Evolutionary conservation across 176 grass and related monocot species (phyloP).

Genomic region (Carex littledalei): DNA sequence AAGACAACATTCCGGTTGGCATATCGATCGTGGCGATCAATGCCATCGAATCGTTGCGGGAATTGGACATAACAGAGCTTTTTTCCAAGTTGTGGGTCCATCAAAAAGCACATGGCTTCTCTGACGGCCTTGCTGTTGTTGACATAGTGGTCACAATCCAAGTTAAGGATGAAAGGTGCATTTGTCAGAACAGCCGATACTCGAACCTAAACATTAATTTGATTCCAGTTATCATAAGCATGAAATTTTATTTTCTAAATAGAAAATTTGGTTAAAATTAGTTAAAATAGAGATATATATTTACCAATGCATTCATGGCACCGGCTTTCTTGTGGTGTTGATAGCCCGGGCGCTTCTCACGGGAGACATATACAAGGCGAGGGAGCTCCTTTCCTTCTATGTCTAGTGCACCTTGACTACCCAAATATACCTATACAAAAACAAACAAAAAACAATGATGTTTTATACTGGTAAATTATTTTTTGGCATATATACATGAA

Average conservation of each 20-base stretch:
- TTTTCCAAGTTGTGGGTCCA: slow-evolving; percentile 93
- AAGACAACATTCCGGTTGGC: slow-evolving; percentile 93
- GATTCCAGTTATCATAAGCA: not conserved
- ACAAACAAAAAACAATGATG: not conserved
- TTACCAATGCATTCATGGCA: slow-evolving; percentile 78
- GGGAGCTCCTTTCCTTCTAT: slow-evolving; percentile 77
- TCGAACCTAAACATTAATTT: slow-evolving; percentile 29
- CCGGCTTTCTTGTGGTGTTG: slow-evolving; percentile 98
- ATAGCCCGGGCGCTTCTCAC: slow-evolving; percentile 74
- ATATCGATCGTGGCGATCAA: slow-evolving; percentile 73
- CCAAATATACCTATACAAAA: slow-evolving; percentile 58
- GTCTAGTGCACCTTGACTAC: slow-evolving; percentile 77
- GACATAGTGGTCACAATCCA: slow-evolving; percentile 96
- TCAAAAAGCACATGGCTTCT: slow-evolving; percentile 98
- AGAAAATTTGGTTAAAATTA: not conserved
- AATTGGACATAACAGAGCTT: slow-evolving; percentile 98
- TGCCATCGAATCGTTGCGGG: slow-evolving; percentile 90
- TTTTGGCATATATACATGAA: not conserved
- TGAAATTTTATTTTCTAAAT: not conserved
- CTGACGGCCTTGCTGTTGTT: slow-evolving; percentile 96
- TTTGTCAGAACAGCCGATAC: slow-evolving; percentile 92
- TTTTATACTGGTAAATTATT: not conserved
- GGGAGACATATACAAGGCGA: slow-evolving; percentile 72
- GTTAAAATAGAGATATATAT: not conserved
- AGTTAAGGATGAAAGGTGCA: slow-evolving; percentile 85